Evolutionary conservation across 495 filamentous ascomycete genomes (phyloP).

Genomic region (Penicillium roqueforti): DNA sequence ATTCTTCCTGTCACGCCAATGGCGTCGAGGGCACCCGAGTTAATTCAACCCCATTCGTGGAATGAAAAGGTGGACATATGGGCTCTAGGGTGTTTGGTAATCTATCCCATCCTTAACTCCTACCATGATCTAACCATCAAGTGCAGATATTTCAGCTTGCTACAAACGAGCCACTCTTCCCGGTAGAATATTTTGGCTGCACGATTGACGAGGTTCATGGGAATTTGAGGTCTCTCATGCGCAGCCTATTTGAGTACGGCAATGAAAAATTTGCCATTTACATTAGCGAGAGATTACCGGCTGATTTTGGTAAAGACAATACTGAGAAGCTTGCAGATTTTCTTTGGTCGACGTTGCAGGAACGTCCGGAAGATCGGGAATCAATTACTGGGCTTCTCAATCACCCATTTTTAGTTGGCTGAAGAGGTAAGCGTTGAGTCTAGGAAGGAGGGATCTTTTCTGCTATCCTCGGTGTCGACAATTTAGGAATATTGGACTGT

Average conservation of each 20-base stretch:
- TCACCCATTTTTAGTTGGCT: neutral
- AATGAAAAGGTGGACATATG: slow-evolving; percentile 19
- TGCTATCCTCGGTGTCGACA: too few species aligned
- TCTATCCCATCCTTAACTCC: neutral
- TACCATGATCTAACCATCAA: neutral
- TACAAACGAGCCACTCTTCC: slow-evolving; percentile 25
- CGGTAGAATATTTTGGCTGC: slow-evolving; percentile 13
- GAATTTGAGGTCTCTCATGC: slow-evolving; percentile 7
- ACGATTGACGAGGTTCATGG: slow-evolving; percentile 11
- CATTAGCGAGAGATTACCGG: neutral
- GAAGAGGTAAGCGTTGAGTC: too few species aligned
- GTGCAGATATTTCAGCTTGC: slow-evolving; percentile 24
- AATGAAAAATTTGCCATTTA: slow-evolving; percentile 7
- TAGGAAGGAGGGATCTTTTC: too few species aligned
- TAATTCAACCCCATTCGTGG: slow-evolving; percentile 13
- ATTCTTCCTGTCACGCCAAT: slow-evolving; percentile 14
- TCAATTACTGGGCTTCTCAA: neutral
- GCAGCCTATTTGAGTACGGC: slow-evolving; percentile 1
- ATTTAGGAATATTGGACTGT: too few species aligned
- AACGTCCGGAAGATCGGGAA: neutral
- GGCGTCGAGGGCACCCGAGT: slow-evolving; percentile 19
- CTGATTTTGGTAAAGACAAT: neutral
- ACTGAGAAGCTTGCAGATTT: neutral
- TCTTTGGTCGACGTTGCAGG: neutral
- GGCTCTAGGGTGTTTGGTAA: slow-evolving; percentile 24